Conservation (phyloP, 2,329 filamentous ascomycete genomes). For the Nemania sp. region DNA sequence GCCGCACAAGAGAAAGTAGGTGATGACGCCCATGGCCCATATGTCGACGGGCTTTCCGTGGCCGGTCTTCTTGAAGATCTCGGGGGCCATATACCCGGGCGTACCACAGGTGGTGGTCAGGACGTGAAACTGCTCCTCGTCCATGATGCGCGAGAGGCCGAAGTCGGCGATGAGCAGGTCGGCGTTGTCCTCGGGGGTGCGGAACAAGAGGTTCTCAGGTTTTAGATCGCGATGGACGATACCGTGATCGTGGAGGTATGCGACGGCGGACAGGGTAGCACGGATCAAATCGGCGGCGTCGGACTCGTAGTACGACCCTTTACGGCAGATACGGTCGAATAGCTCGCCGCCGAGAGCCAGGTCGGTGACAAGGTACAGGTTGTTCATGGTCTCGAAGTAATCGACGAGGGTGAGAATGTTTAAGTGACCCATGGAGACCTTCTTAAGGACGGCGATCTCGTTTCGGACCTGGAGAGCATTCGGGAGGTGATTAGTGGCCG, state of each 20-base stretch:
- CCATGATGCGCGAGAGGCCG: slow-evolving; percentile 94
- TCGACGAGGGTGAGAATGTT: slow-evolving; percentile 98
- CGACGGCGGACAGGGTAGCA: slow-evolving; percentile 93
- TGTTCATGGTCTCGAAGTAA: slow-evolving; percentile 99
- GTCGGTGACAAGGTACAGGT: slow-evolving; percentile 96
- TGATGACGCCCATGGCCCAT: slow-evolving; percentile 98
- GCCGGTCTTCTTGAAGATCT: slow-evolving; percentile 98
- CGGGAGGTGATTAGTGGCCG: slow-evolving; percentile 5
- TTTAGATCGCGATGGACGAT: slow-evolving; percentile 98
- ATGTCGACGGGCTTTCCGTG: slow-evolving; percentile 98
- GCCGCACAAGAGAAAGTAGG: slow-evolving; percentile 96
- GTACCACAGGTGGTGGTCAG: slow-evolving; percentile 97
- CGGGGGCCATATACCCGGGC: slow-evolving; percentile 97
- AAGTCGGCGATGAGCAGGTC: slow-evolving; percentile 98
- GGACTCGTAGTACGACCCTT: slow-evolving; percentile 97
- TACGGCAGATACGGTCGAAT: slow-evolving; percentile 97
- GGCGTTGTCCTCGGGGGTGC: slow-evolving; percentile 96
- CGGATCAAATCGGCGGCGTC: slow-evolving; percentile 95
- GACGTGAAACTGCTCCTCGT: slow-evolving; percentile 97
- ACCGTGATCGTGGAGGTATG: slow-evolving; percentile 96
- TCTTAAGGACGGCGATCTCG: slow-evolving; percentile 95
- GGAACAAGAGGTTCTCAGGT: slow-evolving; percentile 94
- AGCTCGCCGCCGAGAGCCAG: slow-evolving; percentile 94
- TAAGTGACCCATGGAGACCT: slow-evolving; percentile 98
- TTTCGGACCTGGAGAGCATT: slow-evolving; percentile 75